Evolutionary conservation across 306 rosid genomes (phyloP).

Genomic region (Malus asiatica): DNA sequence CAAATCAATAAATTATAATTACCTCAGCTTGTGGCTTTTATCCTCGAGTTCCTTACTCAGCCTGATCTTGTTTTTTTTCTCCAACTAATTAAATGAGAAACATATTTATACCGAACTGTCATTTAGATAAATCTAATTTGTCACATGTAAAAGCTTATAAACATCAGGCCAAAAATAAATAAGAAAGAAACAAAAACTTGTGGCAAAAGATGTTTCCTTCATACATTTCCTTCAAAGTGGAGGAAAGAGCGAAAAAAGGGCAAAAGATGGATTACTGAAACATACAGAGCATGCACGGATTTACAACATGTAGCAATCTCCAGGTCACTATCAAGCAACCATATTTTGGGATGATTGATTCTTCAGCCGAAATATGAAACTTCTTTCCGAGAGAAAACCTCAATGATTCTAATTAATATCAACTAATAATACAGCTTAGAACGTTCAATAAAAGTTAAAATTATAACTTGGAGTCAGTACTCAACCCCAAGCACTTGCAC

Average conservation of each 20-base stretch:
- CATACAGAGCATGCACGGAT: not conserved
- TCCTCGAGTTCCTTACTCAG: not conserved
- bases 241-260: not conserved
- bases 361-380: too few relatives aligned
- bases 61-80: not conserved
- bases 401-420: too few relatives aligned
- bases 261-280: not conserved
- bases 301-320: not conserved
- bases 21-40: not conserved
- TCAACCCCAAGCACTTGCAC: not conserved
- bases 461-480: too few relatives aligned
- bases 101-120: not conserved
- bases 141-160: not conserved
- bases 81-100: not conserved
- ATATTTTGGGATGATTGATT: too few relatives aligned
- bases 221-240: too few relatives aligned
- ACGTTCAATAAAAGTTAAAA: too few relatives aligned
- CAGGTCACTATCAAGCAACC: too few relatives aligned
- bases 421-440: not conserved
- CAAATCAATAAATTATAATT: not conserved
- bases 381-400: too few relatives aligned
- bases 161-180: not conserved
- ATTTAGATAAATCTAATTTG: not conserved
- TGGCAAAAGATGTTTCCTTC: too few relatives aligned
- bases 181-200: not conserved